Evolutionary conservation across 257 asterid species (phyloP).

Genomic region (Solanum bulbocastanum): DNA sequence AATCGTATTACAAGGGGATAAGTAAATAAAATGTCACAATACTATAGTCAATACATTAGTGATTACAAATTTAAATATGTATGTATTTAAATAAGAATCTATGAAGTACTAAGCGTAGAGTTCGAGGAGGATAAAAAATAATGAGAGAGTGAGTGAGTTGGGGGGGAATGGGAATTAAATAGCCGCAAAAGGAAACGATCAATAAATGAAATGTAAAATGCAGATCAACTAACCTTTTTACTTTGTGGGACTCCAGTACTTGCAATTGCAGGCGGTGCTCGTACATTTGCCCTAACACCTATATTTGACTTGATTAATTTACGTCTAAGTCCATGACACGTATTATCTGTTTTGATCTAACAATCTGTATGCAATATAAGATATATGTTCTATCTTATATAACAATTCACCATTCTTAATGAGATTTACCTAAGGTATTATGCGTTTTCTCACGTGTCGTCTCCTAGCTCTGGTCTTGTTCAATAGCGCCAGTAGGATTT

Average conservation of each 20-base stretch:
- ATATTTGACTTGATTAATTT: neutral
- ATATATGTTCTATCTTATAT: no score
- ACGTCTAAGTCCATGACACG: neutral
- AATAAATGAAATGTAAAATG: neutral
- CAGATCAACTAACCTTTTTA: neutral
- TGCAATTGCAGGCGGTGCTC: neutral
- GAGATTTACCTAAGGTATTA: no score
- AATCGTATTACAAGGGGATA: neutral
- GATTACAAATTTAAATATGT: neutral
- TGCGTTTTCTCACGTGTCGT: neutral
- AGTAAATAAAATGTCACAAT: neutral
- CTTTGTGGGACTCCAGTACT: neutral
- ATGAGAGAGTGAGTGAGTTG: neutral
- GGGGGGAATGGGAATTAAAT: neutral
- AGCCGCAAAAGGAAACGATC: neutral
- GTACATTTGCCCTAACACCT: neutral
- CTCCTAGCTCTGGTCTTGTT: neutral
- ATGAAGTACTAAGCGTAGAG: neutral
- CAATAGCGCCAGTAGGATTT: neutral
- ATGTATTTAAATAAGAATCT: neutral
- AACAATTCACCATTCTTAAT: neutral
- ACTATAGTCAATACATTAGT: neutral
- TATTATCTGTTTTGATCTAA: neutral
- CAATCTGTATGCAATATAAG: neutral
- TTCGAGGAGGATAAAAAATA: neutral